Conservation (phyloP, 2,329 filamentous ascomycete genomes). For the Claviceps paspali region DNA sequence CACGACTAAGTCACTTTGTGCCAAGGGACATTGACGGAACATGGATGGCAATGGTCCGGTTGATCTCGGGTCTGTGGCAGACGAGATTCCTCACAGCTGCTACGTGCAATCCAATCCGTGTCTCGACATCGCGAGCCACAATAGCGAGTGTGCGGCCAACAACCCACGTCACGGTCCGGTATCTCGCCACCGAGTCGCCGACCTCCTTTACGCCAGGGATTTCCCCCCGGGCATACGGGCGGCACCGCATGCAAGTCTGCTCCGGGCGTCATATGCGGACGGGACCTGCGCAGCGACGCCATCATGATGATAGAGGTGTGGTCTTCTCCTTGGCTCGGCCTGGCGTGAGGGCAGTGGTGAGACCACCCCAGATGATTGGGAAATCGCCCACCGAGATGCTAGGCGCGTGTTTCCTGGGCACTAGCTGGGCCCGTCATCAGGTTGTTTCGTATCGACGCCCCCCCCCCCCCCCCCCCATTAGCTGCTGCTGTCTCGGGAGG, state of each 20-base stretch:
- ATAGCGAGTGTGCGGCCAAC: too few relatives aligned
- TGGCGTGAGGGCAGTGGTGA: constrained; percentile 25
- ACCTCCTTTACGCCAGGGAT: constrained; percentile 31
- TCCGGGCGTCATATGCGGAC: constrained; percentile 25
- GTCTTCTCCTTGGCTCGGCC: constrained; percentile 28
- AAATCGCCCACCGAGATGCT: constrained; percentile 24
- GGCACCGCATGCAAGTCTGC: constrained; percentile 23
- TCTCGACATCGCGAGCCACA: too few relatives aligned
- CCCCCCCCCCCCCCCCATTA: too few relatives aligned
- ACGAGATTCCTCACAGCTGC: too few relatives aligned
- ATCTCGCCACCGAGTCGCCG: too few relatives aligned
- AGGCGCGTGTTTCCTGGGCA: constrained; percentile 27
- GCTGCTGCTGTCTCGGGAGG: too few relatives aligned
- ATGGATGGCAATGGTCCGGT: too few relatives aligned
- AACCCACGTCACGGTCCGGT: too few relatives aligned
- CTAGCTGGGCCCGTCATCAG: constrained; percentile 9
- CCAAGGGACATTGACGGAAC: too few relatives aligned
- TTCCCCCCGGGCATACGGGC: constrained; percentile 25
- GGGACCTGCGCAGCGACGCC: constrained; percentile 25
- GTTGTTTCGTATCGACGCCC: constrained; percentile 22
- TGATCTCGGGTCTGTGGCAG: too few relatives aligned
- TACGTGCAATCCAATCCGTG: too few relatives aligned
- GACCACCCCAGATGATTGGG: constrained; percentile 18
- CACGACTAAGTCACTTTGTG: too few relatives aligned
- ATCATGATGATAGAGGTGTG: constrained; percentile 23